Base-by-base conservation (phyloP, 179 eudicot species). In the Spergularia azorica region DNA sequence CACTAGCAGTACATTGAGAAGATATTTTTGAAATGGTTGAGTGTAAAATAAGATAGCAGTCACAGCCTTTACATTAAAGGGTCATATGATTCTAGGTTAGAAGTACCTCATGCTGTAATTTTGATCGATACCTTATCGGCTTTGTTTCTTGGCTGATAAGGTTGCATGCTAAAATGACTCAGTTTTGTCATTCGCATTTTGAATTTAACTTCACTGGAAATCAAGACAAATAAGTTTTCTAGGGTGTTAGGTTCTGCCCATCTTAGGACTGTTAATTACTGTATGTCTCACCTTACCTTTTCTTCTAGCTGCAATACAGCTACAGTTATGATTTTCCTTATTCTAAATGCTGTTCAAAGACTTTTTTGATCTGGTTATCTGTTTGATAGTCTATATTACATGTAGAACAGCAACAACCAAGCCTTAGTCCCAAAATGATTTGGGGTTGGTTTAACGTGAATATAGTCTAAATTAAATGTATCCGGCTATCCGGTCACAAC, bases 231-330 rank as follows among this genome's bases (percentile, higher is more conserved):
- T 36, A 11, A 18, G 3, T 15, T 10, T 48, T 48, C 32, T 26
- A 26, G 2, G 32, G 0, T 69, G 18, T 21, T 50, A 9, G 15
- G 36, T 54, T 26, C 32, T 26, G 32, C 32, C 32, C n/a, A 46
- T 60, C 43, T 41, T 52, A 16, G 62, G 59, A 51, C 32, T 74
- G 3, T 18, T 9, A 5, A 51, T 32, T 50, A 52, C 39, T 38
- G 15, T 57, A 65, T 41, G 46, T 26, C 72, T 48, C 58, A 68
- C 17, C 59, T 68, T 48, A 51, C 59, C 72, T 67, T 6, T 66
- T 66, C 54, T 66, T 66, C 4, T 63, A n/a, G n/a, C n/a, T n/a
- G n/a, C n/a, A n/a, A n/a, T n/a, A n/a, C n/a, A n/a, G n/a, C n/a
- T n/a, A n/a, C n/a, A n/a, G n/a, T n/a, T n/a, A n/a, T n/a, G n/a